Conservation (phyloP, 192 early-diverging fungal species). For the Backusella parvicylindrica region DNA sequence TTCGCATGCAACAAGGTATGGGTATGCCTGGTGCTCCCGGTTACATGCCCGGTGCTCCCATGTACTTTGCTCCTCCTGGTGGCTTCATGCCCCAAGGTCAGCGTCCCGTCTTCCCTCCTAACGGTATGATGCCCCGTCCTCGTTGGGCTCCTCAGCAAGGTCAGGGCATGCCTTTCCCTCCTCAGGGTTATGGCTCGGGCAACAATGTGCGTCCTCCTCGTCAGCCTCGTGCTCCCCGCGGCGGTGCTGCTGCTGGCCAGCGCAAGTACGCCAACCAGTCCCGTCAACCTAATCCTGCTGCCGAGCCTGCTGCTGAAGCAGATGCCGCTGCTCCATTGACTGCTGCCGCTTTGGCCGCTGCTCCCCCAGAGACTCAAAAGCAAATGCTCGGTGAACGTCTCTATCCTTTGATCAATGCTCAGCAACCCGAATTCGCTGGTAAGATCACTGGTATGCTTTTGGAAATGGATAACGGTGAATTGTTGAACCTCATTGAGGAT, state of each 20-base stretch:
- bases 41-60: slow-evolving; percentile 44
- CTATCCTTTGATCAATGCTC: slow-evolving; percentile 71
- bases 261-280: slow-evolving; percentile 29
- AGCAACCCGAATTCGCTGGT: slow-evolving; percentile 75
- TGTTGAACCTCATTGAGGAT: slow-evolving; percentile 85
- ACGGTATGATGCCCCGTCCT: slow-evolving; percentile 33
- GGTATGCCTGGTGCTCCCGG: slow-evolving; percentile 38
- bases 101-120: slow-evolving; percentile 44
- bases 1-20: slow-evolving; percentile 49
- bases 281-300: not conserved
- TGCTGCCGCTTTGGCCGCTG: slow-evolving; percentile 73
- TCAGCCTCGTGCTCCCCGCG: slow-evolving; percentile 43
- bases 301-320: not conserved
- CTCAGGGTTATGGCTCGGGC: slow-evolving; percentile 28
- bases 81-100: slow-evolving; percentile 32
- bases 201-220: slow-evolving; percentile 49
- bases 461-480: slow-evolving; percentile 96
- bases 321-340: slow-evolving; percentile 26
- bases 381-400: slow-evolving; percentile 94
- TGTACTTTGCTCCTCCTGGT: slow-evolving; percentile 31
- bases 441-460: slow-evolving; percentile 98
- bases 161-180: slow-evolving; percentile 24
- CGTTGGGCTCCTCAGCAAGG: slow-evolving; percentile 32
- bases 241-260: slow-evolving; percentile 31
- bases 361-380: slow-evolving; percentile 85